Conservation (phyloP, 1,284 basidiomycete genomes). For the Microbotryum saponariae region DNA sequence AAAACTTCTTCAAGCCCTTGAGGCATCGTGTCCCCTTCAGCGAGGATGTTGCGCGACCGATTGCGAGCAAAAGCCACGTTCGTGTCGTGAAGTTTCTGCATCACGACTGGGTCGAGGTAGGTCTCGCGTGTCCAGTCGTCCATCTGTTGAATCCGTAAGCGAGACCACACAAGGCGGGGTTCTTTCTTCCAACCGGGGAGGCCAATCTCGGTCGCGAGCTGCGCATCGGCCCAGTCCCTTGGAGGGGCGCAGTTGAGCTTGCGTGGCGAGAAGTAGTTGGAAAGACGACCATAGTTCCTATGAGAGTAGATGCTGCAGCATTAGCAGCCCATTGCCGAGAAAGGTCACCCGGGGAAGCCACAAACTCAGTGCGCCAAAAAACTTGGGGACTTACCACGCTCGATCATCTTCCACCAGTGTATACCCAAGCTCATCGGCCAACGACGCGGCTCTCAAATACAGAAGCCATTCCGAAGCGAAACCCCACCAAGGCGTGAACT, state of each 20-base stretch:
- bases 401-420: conserved; percentile 18
- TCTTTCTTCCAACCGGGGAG: not conserved
- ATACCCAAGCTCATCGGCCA: conserved; percentile 17
- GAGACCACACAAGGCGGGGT: conserved; percentile 10
- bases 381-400: conserved; percentile 4
- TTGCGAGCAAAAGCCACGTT: not conserved
- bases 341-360: too few species aligned
- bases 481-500: conserved; percentile 25
- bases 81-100: not conserved
- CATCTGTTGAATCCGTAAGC: conserved; percentile 10
- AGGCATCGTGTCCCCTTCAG: conserved; percentile 16
- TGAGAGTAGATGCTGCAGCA: not conserved
- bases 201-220: not conserved
- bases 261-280: conserved; percentile 14
- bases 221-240: conserved; percentile 14
- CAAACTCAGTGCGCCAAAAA: too few species aligned
- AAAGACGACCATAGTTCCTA: conserved; percentile 24
- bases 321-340: too few species aligned
- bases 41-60: conserved; percentile 10
- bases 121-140: conserved; percentile 21
- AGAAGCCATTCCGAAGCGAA: conserved; percentile 26
- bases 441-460: conserved; percentile 14
- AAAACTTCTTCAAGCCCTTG: conserved; percentile 9
- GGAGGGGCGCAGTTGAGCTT: conserved; percentile 13
- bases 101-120: conserved; percentile 2